A percentile compares a stretch with the other conserved stretches of the same genome.
Conservation (phyloP, 805 yeast species). For the Groenewaldozyma tartarivorans region DNA sequence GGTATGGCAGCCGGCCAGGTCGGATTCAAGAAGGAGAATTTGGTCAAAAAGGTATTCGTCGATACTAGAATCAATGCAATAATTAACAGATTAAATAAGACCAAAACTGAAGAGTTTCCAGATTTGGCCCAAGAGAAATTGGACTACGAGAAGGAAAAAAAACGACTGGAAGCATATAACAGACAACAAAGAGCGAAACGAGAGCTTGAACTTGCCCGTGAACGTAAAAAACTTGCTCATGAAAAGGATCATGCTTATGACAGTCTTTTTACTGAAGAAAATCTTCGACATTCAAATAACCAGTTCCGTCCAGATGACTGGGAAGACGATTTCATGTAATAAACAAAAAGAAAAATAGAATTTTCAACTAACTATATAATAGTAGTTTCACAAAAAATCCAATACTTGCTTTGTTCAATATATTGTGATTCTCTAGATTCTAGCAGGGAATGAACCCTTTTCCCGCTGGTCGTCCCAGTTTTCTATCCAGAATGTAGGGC, state of each 20-base stretch:
- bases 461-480: slow-evolving; percentile 37
- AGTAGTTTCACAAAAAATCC: slow-evolving; percentile 4
- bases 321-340: slow-evolving; percentile 49
- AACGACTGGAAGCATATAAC: slow-evolving; percentile 23
- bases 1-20: slow-evolving; percentile 76
- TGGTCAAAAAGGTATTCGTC: slow-evolving; percentile 44
- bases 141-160: slow-evolving; percentile 32
- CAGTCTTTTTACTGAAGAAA: slow-evolving; percentile 41
- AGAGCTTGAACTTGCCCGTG: slow-evolving; percentile 30
- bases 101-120: slow-evolving; percentile 46
- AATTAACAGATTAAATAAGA: slow-evolving; percentile 54
- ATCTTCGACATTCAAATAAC: slow-evolving; percentile 35
- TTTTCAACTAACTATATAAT: neutral
- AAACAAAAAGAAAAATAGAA: neutral
- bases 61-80: slow-evolving; percentile 48
- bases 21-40: slow-evolving; percentile 51
- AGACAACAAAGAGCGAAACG: slow-evolving; percentile 31
- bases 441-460: slow-evolving; percentile 46
- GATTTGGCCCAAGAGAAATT: slow-evolving; percentile 35
- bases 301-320: slow-evolving; percentile 42
- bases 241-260: slow-evolving; percentile 36
- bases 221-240: slow-evolving; percentile 23
- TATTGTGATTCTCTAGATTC: slow-evolving; percentile 5
- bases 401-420: slow-evolving; percentile 1
- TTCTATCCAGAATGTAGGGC: slow-evolving; percentile 30